Conservation (phyloP, 495 filamentous ascomycete species). For the Lophiostoma macrostomum region DNA sequence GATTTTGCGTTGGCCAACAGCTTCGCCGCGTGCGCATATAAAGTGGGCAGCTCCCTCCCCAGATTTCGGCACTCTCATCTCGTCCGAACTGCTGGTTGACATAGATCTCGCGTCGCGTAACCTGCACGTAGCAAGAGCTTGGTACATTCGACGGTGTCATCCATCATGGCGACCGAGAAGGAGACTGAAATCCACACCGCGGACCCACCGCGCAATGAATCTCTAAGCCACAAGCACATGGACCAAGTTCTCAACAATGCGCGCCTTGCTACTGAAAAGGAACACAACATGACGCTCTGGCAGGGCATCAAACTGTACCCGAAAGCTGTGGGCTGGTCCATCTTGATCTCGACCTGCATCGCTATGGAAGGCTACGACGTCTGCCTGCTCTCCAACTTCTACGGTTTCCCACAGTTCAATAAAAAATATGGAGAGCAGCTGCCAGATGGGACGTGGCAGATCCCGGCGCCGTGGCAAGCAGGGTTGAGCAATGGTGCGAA, state of each 20-base stretch:
- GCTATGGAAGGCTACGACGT: conserved; percentile 50
- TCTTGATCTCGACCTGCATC: conserved; percentile 42
- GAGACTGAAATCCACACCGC: conserved; percentile 16
- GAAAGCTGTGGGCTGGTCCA: conserved; percentile 39
- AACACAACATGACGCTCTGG: conserved; percentile 32
- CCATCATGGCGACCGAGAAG: conserved; percentile 17
- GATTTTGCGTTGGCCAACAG: too few species aligned
- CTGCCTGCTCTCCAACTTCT: conserved; percentile 39
- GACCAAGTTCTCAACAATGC: conserved; percentile 23
- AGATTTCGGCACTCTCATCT: not conserved
- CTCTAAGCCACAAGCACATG: not conserved
- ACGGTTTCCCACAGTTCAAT: conserved; percentile 41
- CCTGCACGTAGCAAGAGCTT: too few species aligned
- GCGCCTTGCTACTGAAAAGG: conserved; percentile 28
- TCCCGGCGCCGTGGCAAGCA: conserved; percentile 37
- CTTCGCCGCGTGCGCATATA: too few species aligned
- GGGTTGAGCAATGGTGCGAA: conserved; percentile 35
- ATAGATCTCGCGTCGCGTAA: too few species aligned
- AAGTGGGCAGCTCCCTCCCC: not conserved
- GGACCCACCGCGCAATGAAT: not conserved
- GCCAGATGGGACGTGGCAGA: conserved; percentile 31
- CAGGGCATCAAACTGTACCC: conserved; percentile 37
- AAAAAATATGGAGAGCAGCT: conserved; percentile 32
- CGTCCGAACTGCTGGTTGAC: not conserved
- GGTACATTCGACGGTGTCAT: too few species aligned